Evolutionary conservation across 2,329 filamentous ascomycete genomes (phyloP).

Genomic region (Aspergillus sclerotialis): DNA sequence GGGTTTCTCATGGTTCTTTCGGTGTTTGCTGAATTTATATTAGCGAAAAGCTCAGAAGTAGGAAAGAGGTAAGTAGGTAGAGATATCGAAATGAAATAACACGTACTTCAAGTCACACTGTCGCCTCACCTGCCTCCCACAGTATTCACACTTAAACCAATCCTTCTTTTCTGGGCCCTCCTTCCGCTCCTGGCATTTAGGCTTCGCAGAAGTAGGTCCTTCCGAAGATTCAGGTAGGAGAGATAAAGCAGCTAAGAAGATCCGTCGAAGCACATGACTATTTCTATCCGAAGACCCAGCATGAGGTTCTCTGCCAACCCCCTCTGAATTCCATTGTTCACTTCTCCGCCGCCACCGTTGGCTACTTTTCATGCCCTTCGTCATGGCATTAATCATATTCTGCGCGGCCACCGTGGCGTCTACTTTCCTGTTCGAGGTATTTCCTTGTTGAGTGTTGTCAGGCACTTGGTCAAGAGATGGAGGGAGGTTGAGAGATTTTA

Average conservation of each 20-base stretch:
- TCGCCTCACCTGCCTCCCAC: slow-evolving; percentile 23
- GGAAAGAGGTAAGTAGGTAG: slow-evolving; percentile 1
- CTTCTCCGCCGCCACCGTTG: slow-evolving; percentile 15
- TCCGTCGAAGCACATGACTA: slow-evolving; percentile 25
- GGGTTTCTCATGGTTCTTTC: slow-evolving; percentile 71
- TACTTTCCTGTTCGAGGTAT: slow-evolving; percentile 11
- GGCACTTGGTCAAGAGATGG: slow-evolving; percentile 5
- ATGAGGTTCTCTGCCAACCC: slow-evolving; percentile 13
- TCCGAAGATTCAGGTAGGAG: slow-evolving; percentile 1
- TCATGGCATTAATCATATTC: slow-evolving; percentile 27
- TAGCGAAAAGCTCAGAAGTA: too few relatives aligned
- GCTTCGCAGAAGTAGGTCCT: too few relatives aligned
- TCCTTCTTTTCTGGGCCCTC: slow-evolving; percentile 17
- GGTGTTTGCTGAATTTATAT: slow-evolving; percentile 61
- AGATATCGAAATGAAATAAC: neutral
- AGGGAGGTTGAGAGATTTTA: slow-evolving; percentile 8
- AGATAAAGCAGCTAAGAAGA: slow-evolving; percentile 21
- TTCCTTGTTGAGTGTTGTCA: slow-evolving; percentile 3
- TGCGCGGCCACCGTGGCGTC: slow-evolving; percentile 22
- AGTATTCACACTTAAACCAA: slow-evolving; percentile 25
- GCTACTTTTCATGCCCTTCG: slow-evolving; percentile 23
- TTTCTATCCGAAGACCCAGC: slow-evolving; percentile 19
- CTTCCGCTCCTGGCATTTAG: too few relatives aligned
- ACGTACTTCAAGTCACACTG: slow-evolving; percentile 33
- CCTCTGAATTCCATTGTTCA: slow-evolving; percentile 14